Base-by-base conservation (phyloP, 1,139 yeast genomes). In the Protomyces arabidopsidicola region DNA sequence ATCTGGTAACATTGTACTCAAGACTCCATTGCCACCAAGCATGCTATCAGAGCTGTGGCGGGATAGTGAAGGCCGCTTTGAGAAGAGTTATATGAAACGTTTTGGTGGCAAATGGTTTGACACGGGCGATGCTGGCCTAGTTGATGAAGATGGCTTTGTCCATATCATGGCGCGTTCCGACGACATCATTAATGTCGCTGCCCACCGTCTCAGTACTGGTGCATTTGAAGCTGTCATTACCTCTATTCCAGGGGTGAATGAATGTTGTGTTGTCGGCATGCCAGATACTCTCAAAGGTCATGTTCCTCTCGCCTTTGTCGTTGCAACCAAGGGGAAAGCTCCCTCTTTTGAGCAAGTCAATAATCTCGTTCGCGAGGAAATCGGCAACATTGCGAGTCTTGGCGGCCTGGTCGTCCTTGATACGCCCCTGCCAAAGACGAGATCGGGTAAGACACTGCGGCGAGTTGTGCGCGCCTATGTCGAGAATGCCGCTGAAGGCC, bases 221-320 rank as follows among this genome's bases (percentile, higher is more conserved):
- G 38, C 62, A 9, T 58, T 58, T 31, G 62, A 58, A 39, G 62
- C 62, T 24, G 62, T 58, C 45, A 58, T 58, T 34, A 38, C 62
- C 27, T 24, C 54, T 24, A n/a, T 51, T 10, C 52, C 51, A 3
- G 62, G 62, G 8, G 53, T 58, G 18, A 39, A 42, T 18, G 62
- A 58, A 56, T 50, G 62, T 38, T 58, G 62, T 16, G 56, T 58
- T 48, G 62, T 58, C 31, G 62, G 62, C 56, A 58, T 58, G 62
- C 56, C 62, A 22, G 62, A 58, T 39, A n/a, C 38, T 18, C 42
- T 58, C 18, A 58, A 58, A 18, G 62, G 62, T n/a, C 62, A 58
- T 36, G 52, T 52, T 1, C 62, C 62, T 20, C 18, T 52, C 16
- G 62, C 62, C 9, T 58, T 58, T 22, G n/a, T 58, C 52, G 62